Percentiles rank a stretch among this genome's conserved stretches.
Conservation (phyloP, 495 filamentous ascomycete species). For the Saxophila tyrrhenica region DNA sequence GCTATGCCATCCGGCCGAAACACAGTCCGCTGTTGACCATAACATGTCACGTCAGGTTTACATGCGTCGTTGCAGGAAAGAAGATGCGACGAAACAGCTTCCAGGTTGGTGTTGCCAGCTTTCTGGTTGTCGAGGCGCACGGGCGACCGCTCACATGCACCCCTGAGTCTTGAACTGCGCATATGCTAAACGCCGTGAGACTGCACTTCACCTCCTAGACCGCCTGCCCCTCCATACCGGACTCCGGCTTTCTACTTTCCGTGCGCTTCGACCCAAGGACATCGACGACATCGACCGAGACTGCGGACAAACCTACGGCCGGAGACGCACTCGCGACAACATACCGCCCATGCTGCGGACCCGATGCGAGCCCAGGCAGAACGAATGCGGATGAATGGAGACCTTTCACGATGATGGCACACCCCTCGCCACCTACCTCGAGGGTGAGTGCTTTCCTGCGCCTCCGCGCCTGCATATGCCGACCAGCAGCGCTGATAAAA, state of each 20-base stretch:
- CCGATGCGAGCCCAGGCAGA: neutral
- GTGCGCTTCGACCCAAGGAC: too few relatives aligned
- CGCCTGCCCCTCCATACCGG: too few relatives aligned
- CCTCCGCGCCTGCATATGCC: neutral
- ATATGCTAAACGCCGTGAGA: too few relatives aligned
- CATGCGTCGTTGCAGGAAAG: too few relatives aligned
- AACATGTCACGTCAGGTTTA: too few relatives aligned
- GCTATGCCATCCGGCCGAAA: too few relatives aligned
- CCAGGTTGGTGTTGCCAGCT: too few relatives aligned
- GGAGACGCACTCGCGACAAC: neutral
- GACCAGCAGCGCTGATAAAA: neutral
- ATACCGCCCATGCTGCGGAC: neutral
- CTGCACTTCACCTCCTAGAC: neutral
- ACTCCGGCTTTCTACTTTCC: too few relatives aligned
- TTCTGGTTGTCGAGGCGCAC: neutral
- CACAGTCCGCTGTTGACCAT: too few relatives aligned
- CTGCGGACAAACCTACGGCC: neutral
- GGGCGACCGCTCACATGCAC: neutral
- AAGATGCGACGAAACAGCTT: too few relatives aligned
- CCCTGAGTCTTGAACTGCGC: too few relatives aligned
- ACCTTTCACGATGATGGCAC: constrained; percentile 80
- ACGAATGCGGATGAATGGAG: constrained; percentile 54
- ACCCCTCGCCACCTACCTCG: constrained; percentile 84
- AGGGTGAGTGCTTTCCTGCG: constrained; percentile 48
- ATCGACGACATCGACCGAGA: neutral